These are phyloP conservation scores for Glycine soja DNA, from an alignment of 306 rosid species.

Conservation along the genomic window DNA sequence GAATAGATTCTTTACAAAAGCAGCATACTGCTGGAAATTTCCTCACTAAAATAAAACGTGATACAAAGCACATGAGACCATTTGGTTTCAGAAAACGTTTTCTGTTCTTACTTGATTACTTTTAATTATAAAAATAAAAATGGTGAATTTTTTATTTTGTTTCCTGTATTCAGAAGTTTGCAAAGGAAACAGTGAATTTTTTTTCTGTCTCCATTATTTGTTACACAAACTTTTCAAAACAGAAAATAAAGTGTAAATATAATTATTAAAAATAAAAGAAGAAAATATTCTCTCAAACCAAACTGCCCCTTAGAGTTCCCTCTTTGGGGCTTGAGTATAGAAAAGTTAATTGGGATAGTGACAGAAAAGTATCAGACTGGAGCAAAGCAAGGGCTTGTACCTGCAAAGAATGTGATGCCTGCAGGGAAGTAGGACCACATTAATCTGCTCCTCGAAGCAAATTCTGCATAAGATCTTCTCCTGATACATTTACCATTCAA, in stretches of 20 bases:
- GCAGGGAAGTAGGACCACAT: constrained; percentile 84
- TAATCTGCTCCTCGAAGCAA: constrained; percentile 87
- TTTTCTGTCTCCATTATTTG: not conserved
- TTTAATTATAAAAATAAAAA: not conserved
- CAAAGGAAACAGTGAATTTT: not conserved
- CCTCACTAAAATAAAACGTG: not conserved
- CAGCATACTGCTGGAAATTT: not conserved
- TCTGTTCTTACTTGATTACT: not conserved
- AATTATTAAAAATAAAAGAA: not conserved
- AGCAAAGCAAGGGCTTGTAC: constrained; percentile 48
- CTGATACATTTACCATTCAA: constrained; percentile 56
- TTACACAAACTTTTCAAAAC: not conserved
- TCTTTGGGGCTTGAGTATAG: not conserved
- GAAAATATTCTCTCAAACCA: not conserved
- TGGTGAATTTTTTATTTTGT: not conserved
- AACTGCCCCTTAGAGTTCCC: not conserved
- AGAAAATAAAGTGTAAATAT: not conserved
- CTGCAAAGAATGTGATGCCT: constrained; percentile 90
- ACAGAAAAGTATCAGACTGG: not conserved
- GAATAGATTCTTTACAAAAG: constrained; percentile 15
- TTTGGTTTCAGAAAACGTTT: not conserved
- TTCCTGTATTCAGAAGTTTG: not conserved
- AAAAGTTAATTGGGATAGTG: not conserved
- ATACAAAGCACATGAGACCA: not conserved
- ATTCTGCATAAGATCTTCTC: constrained; percentile 90